A percentile compares a stretch with the other conserved stretches of the same genome.
Conservation (phyloP, 257 asterid species). For the Agastache rugosa region DNA sequence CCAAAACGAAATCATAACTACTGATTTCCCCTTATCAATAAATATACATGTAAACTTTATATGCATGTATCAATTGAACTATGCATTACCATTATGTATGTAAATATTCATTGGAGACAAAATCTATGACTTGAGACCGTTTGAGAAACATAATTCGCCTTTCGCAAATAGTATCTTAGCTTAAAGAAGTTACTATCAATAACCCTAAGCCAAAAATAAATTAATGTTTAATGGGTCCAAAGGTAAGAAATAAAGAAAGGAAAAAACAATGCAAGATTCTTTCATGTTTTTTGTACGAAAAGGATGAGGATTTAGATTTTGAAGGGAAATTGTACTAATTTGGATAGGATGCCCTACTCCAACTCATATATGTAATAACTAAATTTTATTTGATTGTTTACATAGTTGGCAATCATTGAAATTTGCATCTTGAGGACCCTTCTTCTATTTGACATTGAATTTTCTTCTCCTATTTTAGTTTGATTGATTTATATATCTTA, state of each 20-base stretch:
- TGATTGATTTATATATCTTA: background rate
- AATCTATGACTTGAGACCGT: too few species aligned
- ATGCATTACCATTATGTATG: too few species aligned
- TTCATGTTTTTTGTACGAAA: background rate
- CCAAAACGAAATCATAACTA: too few species aligned
- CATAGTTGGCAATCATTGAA: slow-evolving; percentile 30
- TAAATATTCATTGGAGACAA: too few species aligned
- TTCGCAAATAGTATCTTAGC: too few species aligned
- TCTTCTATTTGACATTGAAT: too few species aligned
- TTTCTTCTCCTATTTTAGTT: background rate
- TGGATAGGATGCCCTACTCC: slow-evolving; percentile 27
- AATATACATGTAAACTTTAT: too few species aligned
- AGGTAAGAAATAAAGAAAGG: background rate
- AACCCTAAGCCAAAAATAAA: too few species aligned
- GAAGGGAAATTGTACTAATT: background rate
- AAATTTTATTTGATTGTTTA: slow-evolving; percentile 19
- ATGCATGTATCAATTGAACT: too few species aligned
- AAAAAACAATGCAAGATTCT: background rate
- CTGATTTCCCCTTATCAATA: too few species aligned
- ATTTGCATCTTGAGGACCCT: slow-evolving; percentile 12
- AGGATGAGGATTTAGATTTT: background rate
- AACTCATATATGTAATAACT: slow-evolving; percentile 16
- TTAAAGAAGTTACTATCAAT: too few species aligned
- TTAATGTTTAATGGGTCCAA: too few species aligned
- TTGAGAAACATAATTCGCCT: background rate